Evolutionary conservation across 164 flowering plant species (phyloP).

Genomic region (Tinospora cordifolia): DNA sequence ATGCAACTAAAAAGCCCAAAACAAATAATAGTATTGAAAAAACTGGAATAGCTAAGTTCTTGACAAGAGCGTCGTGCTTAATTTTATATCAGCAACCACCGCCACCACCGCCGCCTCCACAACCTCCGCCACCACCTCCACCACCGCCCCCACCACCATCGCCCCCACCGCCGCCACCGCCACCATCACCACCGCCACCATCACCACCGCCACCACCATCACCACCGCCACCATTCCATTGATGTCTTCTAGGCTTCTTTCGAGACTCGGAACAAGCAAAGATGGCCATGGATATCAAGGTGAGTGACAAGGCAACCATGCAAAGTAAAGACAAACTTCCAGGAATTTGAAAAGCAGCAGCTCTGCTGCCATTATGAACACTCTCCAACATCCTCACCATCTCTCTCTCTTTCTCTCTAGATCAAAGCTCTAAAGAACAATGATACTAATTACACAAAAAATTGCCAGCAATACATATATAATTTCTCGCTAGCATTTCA

Average conservation of each 20-base stretch:
- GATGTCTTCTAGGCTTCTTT: background rate
- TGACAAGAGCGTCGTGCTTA: no score
- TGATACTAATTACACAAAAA: background rate
- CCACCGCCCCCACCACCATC: background rate
- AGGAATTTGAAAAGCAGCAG: background rate
- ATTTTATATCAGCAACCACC: no score
- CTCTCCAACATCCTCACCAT: background rate
- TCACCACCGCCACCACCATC: background rate
- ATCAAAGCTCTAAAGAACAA: no score
- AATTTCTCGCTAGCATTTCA: background rate
- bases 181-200: background rate
- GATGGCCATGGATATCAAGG: background rate
- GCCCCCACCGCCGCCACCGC: no score
- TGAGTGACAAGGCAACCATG: background rate
- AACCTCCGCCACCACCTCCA: background rate
- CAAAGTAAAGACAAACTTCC: background rate
- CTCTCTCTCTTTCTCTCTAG: no score
- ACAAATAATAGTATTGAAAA: no score
- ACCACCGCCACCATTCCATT: background rate
- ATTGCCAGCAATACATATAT: background rate
- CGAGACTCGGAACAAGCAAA: background rate
- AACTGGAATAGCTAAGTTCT: no score
- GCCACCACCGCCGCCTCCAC: no score
- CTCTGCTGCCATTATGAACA: background rate
- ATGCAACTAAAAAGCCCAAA: no score